phyloP scores from a whole-genome alignment of 1,139 yeast genomes.

The Yamadazyma atlantica region DNA sequence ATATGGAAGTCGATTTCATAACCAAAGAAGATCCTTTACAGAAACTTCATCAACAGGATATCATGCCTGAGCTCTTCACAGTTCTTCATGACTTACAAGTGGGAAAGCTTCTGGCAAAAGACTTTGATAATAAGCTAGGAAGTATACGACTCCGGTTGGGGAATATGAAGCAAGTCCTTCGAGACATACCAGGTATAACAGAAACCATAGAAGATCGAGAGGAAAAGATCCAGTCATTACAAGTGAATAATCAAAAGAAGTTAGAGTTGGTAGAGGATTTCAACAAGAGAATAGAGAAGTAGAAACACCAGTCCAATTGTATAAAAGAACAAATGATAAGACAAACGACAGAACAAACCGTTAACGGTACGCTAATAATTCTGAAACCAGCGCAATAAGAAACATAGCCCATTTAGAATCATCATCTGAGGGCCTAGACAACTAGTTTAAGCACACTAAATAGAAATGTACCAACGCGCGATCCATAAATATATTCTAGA shows the following conservation, averaged over 20 bases:
- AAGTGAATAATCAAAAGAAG: constrained; percentile 26
- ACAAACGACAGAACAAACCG: too few species aligned
- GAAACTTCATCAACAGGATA: constrained; percentile 30
- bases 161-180: constrained; percentile 30
- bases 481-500: too few species aligned
- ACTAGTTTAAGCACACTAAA: too few species aligned
- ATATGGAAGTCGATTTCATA: constrained; percentile 1
- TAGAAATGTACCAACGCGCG: too few species aligned
- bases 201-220: constrained; percentile 34
- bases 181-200: constrained; percentile 40
- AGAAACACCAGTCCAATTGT: too few species aligned
- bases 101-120: constrained; percentile 41
- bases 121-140: constrained; percentile 46
- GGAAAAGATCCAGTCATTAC: constrained; percentile 25
- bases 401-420: too few species aligned
- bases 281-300: constrained; percentile 15
- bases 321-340: too few species aligned
- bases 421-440: too few species aligned
- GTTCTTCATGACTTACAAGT: constrained; percentile 35
- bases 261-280: constrained; percentile 23
- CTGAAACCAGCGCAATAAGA: too few species aligned
- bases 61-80: constrained; percentile 40
- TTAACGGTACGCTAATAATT: too few species aligned
- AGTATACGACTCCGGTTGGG: constrained; percentile 38
- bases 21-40: constrained; percentile 23